These are phyloP conservation scores for Castanopsis chinensis DNA, from an alignment of 306 rosid species.

Conservation along the genomic window DNA sequence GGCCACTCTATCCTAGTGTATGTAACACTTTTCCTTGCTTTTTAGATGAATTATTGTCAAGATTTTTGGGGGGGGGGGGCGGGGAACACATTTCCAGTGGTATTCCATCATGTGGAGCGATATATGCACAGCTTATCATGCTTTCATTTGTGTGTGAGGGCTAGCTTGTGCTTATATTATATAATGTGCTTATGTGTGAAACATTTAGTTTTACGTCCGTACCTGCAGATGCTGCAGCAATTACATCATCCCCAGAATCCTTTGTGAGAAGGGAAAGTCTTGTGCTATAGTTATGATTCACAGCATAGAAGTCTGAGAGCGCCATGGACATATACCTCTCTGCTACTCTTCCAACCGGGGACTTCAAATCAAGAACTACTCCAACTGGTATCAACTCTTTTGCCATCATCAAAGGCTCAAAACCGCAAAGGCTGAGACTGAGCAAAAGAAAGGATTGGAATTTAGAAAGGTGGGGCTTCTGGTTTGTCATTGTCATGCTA, in stretches of 20 bases:
- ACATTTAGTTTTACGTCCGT: neutral
- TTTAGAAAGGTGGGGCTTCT: neutral
- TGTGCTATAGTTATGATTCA: conserved; percentile 13
- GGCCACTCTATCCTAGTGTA: too few relatives aligned
- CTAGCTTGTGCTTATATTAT: too few relatives aligned
- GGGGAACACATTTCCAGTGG: too few relatives aligned
- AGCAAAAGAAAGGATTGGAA: neutral
- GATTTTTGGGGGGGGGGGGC: accelerated
- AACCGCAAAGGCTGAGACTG: too few relatives aligned
- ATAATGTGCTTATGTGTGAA: too few relatives aligned
- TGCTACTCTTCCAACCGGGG: conserved; percentile 11
- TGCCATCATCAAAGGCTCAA: neutral
- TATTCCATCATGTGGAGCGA: too few relatives aligned
- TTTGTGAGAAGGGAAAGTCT: neutral
- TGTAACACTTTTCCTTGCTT: too few relatives aligned
- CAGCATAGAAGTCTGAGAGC: conserved; percentile 22
- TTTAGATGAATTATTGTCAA: too few relatives aligned
- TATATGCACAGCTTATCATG: too few relatives aligned
- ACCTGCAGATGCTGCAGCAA: conserved; percentile 38
- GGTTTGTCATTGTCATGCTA: neutral
- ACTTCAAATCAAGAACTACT: conserved; percentile 24
- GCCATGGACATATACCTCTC: conserved; percentile 25
- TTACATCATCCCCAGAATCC: conserved; percentile 20
- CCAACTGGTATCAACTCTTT: conserved; percentile 25
- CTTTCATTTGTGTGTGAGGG: too few relatives aligned